Conservation (phyloP, 176 grass and related monocot genomes). For the barley (Hordeum vulgare) region DNA sequence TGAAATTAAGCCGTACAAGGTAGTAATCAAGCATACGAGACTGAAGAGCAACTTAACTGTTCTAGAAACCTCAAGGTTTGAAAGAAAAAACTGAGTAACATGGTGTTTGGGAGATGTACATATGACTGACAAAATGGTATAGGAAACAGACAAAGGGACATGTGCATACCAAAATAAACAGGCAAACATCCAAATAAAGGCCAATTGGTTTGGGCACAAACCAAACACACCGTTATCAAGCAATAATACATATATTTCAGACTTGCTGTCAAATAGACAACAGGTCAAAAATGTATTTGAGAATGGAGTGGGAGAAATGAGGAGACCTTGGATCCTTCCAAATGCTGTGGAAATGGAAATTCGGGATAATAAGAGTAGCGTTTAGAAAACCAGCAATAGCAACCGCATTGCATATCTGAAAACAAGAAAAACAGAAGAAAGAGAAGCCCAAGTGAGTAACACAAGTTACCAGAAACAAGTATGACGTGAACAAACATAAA, state of each 20-base stretch:
- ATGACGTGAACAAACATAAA: conserved; percentile 4
- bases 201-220: not conserved
- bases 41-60: not conserved
- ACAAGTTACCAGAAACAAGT: not conserved
- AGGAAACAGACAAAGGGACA: not conserved
- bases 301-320: not conserved
- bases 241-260: not conserved
- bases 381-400: conserved; percentile 93
- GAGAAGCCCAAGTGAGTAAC: conserved; percentile 3
- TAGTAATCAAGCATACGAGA: not conserved
- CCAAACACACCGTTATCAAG: not conserved
- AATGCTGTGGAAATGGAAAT: conserved; percentile 95
- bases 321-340: conserved; percentile 93
- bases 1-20: conserved; percentile 9
- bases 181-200: not conserved
- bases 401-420: conserved; percentile 94
- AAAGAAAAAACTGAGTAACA: not conserved
- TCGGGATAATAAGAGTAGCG: conserved; percentile 90
- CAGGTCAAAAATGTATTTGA: not conserved
- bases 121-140: not conserved
- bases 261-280: not conserved
- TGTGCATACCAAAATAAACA: not conserved
- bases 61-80: not conserved
- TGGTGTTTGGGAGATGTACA: not conserved
- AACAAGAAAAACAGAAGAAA: conserved; percentile 30